phyloP scores from a whole-genome alignment of 75 land plant species.

The Ceratopteris richardii region DNA sequence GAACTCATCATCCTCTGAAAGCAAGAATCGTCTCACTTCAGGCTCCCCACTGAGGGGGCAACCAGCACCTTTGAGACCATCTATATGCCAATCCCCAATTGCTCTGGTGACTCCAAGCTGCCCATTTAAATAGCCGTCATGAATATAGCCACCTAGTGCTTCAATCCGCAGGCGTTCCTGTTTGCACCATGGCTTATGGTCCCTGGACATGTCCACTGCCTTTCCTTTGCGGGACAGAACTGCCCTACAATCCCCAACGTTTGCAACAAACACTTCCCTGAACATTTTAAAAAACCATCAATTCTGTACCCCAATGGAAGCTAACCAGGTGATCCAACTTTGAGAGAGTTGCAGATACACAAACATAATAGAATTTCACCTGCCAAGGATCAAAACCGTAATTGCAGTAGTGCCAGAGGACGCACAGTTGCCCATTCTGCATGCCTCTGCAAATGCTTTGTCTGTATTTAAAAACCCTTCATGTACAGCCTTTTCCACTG shows the following conservation, averaged over 20 bases:
- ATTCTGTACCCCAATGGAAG: not conserved
- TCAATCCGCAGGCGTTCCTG: constrained; percentile 41
- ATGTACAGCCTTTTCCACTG: constrained; percentile 44
- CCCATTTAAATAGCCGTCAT: constrained; percentile 83
- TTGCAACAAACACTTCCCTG: constrained; percentile 55
- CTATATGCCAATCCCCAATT: constrained; percentile 89
- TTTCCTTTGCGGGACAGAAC: constrained; percentile 43
- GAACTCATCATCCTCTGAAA: constrained; percentile 82
- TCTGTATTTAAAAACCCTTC: constrained; percentile 58
- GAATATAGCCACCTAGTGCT: constrained; percentile 42
- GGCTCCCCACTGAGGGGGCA: constrained; percentile 80
- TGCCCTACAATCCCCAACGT: constrained; percentile 62
- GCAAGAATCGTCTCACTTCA: constrained; percentile 41
- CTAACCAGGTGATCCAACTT: no score
- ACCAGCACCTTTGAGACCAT: constrained; percentile 62
- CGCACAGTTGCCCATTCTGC: constrained; percentile 32
- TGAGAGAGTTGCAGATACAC: not conserved
- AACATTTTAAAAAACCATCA: not conserved
- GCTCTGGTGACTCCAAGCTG: constrained; percentile 87
- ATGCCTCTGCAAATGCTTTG: constrained; percentile 58
- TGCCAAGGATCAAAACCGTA: constrained; percentile 50
- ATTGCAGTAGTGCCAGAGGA: constrained; percentile 76
- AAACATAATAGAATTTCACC: constrained; percentile 18
- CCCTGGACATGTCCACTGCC: constrained; percentile 53
- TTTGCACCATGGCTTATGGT: constrained; percentile 36